phyloP scores from a whole-genome alignment of 1,284 basidiomycete species.

The Fomitopsis schrenkii region DNA sequence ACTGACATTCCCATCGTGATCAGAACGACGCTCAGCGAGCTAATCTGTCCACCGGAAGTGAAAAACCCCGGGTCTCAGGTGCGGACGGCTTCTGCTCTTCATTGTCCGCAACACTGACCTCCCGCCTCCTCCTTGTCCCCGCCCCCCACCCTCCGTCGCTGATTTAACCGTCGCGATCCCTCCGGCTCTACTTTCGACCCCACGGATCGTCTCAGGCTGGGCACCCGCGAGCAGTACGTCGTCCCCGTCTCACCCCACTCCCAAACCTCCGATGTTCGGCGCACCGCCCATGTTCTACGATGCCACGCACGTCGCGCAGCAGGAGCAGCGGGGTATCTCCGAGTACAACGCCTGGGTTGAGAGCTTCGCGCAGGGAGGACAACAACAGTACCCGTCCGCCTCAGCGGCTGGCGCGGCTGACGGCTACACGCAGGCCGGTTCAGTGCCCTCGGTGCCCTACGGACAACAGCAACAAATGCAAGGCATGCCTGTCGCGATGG shows the following conservation, averaged over 20 bases:
- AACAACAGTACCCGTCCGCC: slow-evolving; percentile 19
- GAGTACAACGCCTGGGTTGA: slow-evolving; percentile 26
- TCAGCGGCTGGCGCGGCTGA: slow-evolving; percentile 25
- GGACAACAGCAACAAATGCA: slow-evolving; percentile 11
- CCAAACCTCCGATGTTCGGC: slow-evolving; percentile 22
- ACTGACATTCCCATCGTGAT: background rate
- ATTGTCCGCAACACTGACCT: background rate
- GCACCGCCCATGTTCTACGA: slow-evolving; percentile 26
- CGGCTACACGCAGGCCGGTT: slow-evolving; percentile 5
- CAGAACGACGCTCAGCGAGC: background rate
- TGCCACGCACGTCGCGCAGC: slow-evolving; percentile 17
- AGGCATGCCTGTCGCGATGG: slow-evolving; percentile 8
- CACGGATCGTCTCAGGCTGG: background rate
- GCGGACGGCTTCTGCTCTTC: background rate
- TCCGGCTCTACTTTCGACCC: background rate
- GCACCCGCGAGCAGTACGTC: slow-evolving; percentile 1
- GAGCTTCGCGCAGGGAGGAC: slow-evolving; percentile 7
- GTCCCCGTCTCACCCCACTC: slow-evolving; percentile 2
- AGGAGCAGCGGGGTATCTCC: slow-evolving; percentile 6
- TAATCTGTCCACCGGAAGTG: slow-evolving; percentile 1
- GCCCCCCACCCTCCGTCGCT: background rate
- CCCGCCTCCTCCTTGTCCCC: background rate
- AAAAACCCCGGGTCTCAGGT: slow-evolving; percentile 4
- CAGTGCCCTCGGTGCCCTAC: background rate
- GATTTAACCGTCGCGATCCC: background rate